Percentiles rank a stretch among this genome's conserved stretches.
These are phyloP conservation scores for Diplodia sapinea DNA, from an alignment of 2,329 filamentous ascomycete species.

Conservation along the genomic window DNA sequence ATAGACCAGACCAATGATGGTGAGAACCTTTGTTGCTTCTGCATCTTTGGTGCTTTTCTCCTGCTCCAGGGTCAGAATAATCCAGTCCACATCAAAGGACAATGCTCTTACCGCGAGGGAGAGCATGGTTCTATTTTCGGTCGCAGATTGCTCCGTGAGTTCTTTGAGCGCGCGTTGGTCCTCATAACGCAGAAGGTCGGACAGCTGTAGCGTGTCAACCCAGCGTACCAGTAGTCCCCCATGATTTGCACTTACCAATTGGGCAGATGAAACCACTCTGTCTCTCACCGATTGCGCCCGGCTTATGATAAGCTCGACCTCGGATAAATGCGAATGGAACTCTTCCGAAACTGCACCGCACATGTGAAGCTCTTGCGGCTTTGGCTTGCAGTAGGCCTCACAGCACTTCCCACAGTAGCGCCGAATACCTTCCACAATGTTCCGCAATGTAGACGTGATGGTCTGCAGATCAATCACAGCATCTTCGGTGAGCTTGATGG, in stretches of 20 bases:
- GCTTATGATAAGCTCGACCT: conserved; percentile 2
- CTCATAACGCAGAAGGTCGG: conserved; percentile 32
- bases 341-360: not conserved
- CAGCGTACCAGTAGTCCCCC: not conserved
- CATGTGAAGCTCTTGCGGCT: not conserved
- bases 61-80: not conserved
- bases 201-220: conserved; percentile 20
- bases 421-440: conserved; percentile 6
- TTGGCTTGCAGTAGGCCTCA: not conserved
- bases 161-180: conserved; percentile 31
- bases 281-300: conserved; percentile 13
- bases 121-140: conserved; percentile 4
- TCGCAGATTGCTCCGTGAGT: conserved; percentile 7
- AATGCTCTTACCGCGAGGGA: conserved; percentile 20
- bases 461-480: conserved; percentile 26
- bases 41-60: conserved; percentile 13
- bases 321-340: not conserved
- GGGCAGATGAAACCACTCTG: conserved; percentile 6
- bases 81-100: not conserved
- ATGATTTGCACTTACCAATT: conserved; percentile 21
- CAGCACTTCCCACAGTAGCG: not conserved
- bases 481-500: conserved; percentile 31
- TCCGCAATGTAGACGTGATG: conserved; percentile 26
- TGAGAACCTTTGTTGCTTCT: conserved; percentile 11
- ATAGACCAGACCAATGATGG: conserved; percentile 16